Conservation (phyloP, 495 filamentous ascomycete species). For the Aspergillus diversus region DNA sequence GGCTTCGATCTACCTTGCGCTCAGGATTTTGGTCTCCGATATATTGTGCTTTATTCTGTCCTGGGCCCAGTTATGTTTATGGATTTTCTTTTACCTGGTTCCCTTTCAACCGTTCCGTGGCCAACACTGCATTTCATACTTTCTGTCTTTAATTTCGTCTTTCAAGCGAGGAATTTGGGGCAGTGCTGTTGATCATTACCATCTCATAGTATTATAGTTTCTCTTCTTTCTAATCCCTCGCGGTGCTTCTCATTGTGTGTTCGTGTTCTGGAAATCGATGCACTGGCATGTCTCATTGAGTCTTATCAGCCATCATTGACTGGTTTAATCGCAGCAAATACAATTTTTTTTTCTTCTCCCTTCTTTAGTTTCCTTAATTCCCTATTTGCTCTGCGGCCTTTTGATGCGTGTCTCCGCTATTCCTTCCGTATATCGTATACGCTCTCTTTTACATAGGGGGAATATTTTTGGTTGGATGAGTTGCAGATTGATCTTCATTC, state of each 20-base stretch:
- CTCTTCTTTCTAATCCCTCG: constrained; percentile 15
- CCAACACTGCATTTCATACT: constrained; percentile 22
- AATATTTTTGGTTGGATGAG: constrained; percentile 24
- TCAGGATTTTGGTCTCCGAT: constrained; percentile 24
- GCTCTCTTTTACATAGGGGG: constrained; percentile 18
- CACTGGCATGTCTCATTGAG: constrained; percentile 20
- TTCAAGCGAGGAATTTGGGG: constrained; percentile 30
- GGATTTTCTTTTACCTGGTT: constrained; percentile 17
- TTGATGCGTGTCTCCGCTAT: constrained; percentile 16
- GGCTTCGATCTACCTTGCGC: constrained; percentile 28
- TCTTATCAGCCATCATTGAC: constrained; percentile 19
- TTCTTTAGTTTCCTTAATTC: constrained; percentile 4
- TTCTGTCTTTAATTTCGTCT: constrained; percentile 24
- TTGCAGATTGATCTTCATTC: constrained; percentile 16
- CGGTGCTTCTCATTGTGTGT: constrained; percentile 19
- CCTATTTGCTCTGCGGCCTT: constrained; percentile 8
- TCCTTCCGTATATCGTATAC: constrained; percentile 9
- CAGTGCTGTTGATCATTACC: constrained; percentile 22
- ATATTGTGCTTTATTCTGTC: constrained; percentile 19
- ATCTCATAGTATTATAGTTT: constrained; percentile 24
- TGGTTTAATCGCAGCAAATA: constrained; percentile 21
- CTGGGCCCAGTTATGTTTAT: constrained; percentile 21
- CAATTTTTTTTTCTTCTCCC: constrained; percentile 15
- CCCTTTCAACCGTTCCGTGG: neutral
- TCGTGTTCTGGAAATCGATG: constrained; percentile 25